Conservation (phyloP, 2,329 filamentous ascomycete genomes). For the Fusarium anthophilum region DNA sequence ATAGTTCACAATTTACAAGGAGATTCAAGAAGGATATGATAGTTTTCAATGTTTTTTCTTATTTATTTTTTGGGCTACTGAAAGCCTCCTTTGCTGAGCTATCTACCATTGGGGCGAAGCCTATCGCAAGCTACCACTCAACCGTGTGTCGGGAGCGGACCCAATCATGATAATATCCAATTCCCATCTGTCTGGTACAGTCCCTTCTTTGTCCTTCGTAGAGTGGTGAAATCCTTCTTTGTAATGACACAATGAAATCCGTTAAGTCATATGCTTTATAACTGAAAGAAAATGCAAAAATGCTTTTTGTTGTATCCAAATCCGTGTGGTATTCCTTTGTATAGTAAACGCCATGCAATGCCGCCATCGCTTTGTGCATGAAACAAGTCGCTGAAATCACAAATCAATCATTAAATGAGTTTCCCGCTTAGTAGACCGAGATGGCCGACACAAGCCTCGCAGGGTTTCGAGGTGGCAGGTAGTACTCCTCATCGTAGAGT, state of each 20-base stretch:
- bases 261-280: constrained; percentile 8
- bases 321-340: constrained; percentile 45
- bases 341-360: constrained; percentile 44
- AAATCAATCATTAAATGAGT: constrained; percentile 25
- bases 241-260: constrained; percentile 30
- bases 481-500: constrained; percentile 64
- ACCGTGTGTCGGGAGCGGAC: constrained; percentile 38
- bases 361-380: constrained; percentile 41
- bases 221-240: constrained; percentile 38
- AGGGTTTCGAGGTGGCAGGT: constrained; percentile 62
- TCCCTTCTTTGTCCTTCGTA: constrained; percentile 25
- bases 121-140: constrained; percentile 37
- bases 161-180: constrained; percentile 23
- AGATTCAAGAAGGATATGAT: background rate
- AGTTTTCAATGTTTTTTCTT: constrained; percentile 37
- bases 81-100: constrained; percentile 31
- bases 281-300: constrained; percentile 24
- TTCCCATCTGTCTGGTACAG: constrained; percentile 29
- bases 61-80: constrained; percentile 16
- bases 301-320: constrained; percentile 34
- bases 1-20: constrained; percentile 5
- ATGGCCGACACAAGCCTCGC: constrained; percentile 63
- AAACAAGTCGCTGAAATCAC: constrained; percentile 42
- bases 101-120: constrained; percentile 33
- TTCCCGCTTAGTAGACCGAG: constrained; percentile 61